Evolutionary conservation across 305 asterid genomes (phyloP), one percentile per base, ranked within the genome.

Genomic region (Fraxinus xanthoxyloides): DNA sequence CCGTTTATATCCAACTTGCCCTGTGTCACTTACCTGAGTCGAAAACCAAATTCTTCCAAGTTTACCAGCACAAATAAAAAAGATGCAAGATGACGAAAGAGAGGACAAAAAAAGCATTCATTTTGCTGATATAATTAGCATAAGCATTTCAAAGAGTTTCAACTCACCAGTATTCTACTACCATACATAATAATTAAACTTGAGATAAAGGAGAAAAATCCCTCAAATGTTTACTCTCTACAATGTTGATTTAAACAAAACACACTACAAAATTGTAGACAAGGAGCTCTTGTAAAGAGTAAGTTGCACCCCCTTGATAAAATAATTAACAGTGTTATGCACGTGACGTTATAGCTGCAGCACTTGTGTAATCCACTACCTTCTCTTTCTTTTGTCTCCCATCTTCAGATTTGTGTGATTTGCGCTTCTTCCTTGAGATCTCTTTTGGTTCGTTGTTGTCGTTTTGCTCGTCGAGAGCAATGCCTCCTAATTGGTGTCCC

Each of bases 321-420:
- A 26, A 12, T 28, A 67, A 67, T 67, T 28, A 67, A 69, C 12
- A 26, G 77, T 65, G 75, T 81, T 85, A 92, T 0, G 89, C 93
- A 79, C 36, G 72, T 43, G 89, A 54, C 36, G 87, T 31, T 77
- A 89, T 69, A 46, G 92, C 86, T n/a, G 81, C 78, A 36, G 88
- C 84, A 34, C 69, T 85, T 34, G 70, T 48, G 51, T 86, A 85
- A 28, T 86, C 88, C 83, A 83, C 70, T 38, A 80, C 91, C 88
- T 90, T 94, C 3, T 85, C 85, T 82, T 91, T 93, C 84, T 92
- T 91, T 79, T 86, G 89, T 74, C 90, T 85, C 76, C 72, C 87
- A 70, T 88, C 91, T 83, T 83, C 85, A 21, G 92, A 88, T 85
- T 90, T 90, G 73, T 78, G 83, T 2, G 92, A 86, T 76, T 90